These are phyloP conservation scores for Xylaria sp. DNA, from an alignment of 2,329 filamentous ascomycete species.

Conservation along the genomic window DNA sequence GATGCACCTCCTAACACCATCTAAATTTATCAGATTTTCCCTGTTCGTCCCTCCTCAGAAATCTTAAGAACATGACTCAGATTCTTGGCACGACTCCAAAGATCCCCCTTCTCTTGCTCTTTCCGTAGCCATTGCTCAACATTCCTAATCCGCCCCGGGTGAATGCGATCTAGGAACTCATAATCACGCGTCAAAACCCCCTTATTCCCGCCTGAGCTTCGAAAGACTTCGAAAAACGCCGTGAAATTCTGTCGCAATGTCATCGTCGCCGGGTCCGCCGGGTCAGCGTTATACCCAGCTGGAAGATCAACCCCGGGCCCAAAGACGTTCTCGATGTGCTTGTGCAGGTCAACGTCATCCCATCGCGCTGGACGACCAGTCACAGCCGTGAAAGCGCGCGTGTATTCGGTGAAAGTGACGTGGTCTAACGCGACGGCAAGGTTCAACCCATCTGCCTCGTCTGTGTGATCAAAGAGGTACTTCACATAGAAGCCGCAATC, in stretches of 20 bases:
- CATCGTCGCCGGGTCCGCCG: conserved; percentile 13
- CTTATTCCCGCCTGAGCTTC: conserved; percentile 7
- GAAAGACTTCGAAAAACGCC: conserved; percentile 14
- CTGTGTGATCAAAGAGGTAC: conserved; percentile 24
- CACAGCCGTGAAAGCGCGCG: conserved; percentile 11
- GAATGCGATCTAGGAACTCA: conserved; percentile 16
- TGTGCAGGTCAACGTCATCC: conserved; percentile 7
- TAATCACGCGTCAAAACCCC: conserved; percentile 6
- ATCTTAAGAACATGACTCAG: conserved; percentile 14
- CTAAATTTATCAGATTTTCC: neutral
- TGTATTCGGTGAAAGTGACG: conserved; percentile 19
- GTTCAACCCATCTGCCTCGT: conserved; percentile 16
- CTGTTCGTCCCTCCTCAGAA: conserved; percentile 9
- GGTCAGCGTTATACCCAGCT: conserved; percentile 20
- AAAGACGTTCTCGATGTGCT: conserved; percentile 9
- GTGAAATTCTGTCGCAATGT: conserved; percentile 15
- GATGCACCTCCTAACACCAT: neutral
- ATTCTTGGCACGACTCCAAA: conserved; percentile 23
- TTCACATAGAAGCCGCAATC: conserved; percentile 24
- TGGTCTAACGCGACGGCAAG: conserved; percentile 16
- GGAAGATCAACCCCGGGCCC: conserved; percentile 11
- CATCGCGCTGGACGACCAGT: conserved; percentile 12
- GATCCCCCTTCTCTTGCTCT: conserved; percentile 20
- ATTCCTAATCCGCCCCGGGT: conserved; percentile 15
- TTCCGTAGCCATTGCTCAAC: conserved; percentile 15